phyloP scores from a whole-genome alignment of 768 basidiomycete genomes.

The Termitomyces sp. region DNA sequence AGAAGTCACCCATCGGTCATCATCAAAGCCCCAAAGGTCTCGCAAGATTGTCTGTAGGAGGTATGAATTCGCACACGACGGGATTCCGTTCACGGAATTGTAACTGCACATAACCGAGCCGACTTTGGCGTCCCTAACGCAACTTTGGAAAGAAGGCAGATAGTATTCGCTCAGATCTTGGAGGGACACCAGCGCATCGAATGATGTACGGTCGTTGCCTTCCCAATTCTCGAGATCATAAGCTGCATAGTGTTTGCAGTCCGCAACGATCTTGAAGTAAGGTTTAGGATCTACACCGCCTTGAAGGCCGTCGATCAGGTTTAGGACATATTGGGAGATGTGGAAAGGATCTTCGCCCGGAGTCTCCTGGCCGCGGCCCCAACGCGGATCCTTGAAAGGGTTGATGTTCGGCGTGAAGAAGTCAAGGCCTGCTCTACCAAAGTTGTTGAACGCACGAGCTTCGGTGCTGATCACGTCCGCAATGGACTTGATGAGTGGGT shows the following conservation, averaged over 20 bases:
- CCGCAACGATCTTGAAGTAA: conserved; percentile 46
- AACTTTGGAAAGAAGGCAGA: conserved; percentile 50
- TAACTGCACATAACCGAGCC: conserved; percentile 62
- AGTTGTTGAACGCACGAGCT: conserved; percentile 55
- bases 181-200: conserved; percentile 47
- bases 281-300: conserved; percentile 50
- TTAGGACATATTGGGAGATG: conserved; percentile 46
- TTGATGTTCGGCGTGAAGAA: conserved; percentile 56
- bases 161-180: conserved; percentile 57
- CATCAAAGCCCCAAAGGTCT: conserved; percentile 46
- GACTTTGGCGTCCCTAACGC: conserved; percentile 58
- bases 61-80: conserved; percentile 49
- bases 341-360: conserved; percentile 58
- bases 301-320: conserved; percentile 50
- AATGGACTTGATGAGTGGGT: conserved; percentile 41
- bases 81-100: conserved; percentile 57
- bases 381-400: conserved; percentile 58
- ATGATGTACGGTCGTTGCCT: conserved; percentile 41
- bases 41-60: conserved; percentile 47
- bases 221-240: conserved; percentile 58
- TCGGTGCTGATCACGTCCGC: conserved; percentile 52
- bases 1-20: conserved; percentile 49
- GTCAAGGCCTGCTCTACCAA: conserved; percentile 45
- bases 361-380: conserved; percentile 60
- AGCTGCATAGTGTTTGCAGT: conserved; percentile 58